These are phyloP conservation scores for Pisolithus albus DNA, from an alignment of 768 basidiomycete species.

Conservation along the genomic window DNA sequence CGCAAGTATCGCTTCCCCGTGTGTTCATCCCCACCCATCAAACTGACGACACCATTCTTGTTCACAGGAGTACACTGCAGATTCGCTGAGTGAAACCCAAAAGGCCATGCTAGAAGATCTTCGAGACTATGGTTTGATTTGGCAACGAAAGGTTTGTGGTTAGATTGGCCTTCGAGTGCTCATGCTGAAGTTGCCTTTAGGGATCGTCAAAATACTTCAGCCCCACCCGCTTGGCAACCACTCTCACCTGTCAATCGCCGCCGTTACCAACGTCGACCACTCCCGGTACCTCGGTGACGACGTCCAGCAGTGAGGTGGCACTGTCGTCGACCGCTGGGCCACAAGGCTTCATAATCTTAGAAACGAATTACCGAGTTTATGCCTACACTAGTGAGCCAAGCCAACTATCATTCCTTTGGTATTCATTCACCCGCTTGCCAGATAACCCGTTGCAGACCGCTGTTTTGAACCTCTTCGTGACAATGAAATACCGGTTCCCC, in stretches of 20 bases:
- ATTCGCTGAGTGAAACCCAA: constrained; percentile 71
- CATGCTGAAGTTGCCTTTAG: constrained; percentile 30
- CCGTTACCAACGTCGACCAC: constrained; percentile 55
- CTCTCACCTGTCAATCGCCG: constrained; percentile 85
- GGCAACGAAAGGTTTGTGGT: constrained; percentile 63
- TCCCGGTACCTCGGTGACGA: constrained; percentile 13
- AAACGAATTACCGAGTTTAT: constrained; percentile 97
- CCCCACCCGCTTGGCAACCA: constrained; percentile 92
- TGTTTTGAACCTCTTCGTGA: constrained; percentile 89
- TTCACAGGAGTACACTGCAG: constrained; percentile 80
- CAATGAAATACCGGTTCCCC: constrained; percentile 89
- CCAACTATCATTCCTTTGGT: constrained; percentile 8
- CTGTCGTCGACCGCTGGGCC: constrained; percentile 48
- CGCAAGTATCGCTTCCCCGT: constrained; percentile 37
- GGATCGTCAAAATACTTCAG: constrained; percentile 75
- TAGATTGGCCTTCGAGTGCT: constrained; percentile 8
- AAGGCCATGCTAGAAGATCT: constrained; percentile 87
- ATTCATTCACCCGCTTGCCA: constrained; percentile 27
- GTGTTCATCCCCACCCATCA: background rate
- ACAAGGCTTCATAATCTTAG: constrained; percentile 91
- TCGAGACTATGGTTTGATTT: constrained; percentile 90
- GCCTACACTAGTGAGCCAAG: constrained; percentile 79
- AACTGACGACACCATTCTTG: constrained; percentile 5
- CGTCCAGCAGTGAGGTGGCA: constrained; percentile 17
- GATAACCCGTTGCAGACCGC: constrained; percentile 96